Evolutionary conservation across 805 yeast species (phyloP).

Genomic region (Candida saitoana): DNA sequence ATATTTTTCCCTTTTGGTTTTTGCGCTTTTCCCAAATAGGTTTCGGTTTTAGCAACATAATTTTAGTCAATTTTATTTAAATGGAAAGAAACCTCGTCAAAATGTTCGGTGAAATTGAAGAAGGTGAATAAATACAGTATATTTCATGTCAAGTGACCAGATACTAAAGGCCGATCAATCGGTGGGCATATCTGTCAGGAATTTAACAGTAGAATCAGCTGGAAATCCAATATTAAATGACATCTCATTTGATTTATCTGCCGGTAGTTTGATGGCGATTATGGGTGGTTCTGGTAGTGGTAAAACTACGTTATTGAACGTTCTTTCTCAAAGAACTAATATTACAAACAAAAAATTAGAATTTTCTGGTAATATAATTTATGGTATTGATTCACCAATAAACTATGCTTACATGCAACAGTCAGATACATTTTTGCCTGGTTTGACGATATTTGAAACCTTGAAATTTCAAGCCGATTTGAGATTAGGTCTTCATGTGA

Average conservation of each 20-base stretch:
- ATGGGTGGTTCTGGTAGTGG: slow-evolving; percentile 47
- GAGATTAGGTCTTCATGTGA: slow-evolving; percentile 48
- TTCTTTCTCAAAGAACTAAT: slow-evolving; percentile 51
- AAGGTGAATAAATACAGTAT: background rate
- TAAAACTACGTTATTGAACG: slow-evolving; percentile 36
- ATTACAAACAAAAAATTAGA: slow-evolving; percentile 36
- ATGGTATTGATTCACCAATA: slow-evolving; percentile 16
- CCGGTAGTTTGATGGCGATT: slow-evolving; percentile 33
- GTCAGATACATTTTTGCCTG: slow-evolving; percentile 68
- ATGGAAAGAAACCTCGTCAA: background rate
- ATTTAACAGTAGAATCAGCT: slow-evolving; percentile 1
- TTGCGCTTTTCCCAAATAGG: background rate
- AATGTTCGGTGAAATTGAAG: background rate
- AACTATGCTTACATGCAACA: slow-evolving; percentile 66
- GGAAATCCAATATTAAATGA: slow-evolving; percentile 16
- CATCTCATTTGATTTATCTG: slow-evolving; percentile 26
- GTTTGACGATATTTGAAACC: slow-evolving; percentile 69
- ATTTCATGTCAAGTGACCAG: background rate
- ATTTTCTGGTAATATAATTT: slow-evolving; percentile 42
- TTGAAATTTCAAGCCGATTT: slow-evolving; percentile 67
- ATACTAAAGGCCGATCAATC: slow-evolving; percentile 1
- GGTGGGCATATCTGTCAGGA: slow-evolving; percentile 3
- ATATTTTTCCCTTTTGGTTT: background rate
- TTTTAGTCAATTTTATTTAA: no score
- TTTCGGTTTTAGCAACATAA: background rate